Evolutionary conservation across 2,329 filamentous ascomycete genomes (phyloP).

Genomic region (Arthrobotrys sphaeroides): DNA sequence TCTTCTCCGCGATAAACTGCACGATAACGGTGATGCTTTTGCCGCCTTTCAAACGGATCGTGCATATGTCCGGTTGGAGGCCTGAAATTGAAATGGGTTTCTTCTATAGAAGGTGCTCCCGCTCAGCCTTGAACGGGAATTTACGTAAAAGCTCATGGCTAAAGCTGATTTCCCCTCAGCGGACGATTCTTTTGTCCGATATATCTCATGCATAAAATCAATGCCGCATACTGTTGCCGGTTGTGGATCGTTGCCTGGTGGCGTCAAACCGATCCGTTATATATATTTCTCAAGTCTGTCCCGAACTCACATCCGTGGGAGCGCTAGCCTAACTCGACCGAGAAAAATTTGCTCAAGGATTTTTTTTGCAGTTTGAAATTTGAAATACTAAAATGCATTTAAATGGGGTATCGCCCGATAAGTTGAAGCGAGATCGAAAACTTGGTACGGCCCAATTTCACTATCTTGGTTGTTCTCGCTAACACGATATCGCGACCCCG

Average conservation of each 20-base stretch:
- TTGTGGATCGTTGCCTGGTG: background rate
- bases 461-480: constrained; percentile 1
- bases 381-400: constrained; percentile 15
- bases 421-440: constrained; percentile 16
- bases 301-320: background rate
- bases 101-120: background rate
- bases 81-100: background rate
- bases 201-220: too few relatives aligned
- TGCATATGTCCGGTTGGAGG: background rate
- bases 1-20: background rate
- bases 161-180: background rate
- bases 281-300: background rate
- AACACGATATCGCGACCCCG: too few relatives aligned
- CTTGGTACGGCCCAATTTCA: constrained; percentile 32
- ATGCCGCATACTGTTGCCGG: background rate
- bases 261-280: background rate
- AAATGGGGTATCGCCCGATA: constrained; percentile 21
- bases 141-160: background rate
- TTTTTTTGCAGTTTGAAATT: too few relatives aligned
- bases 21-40: background rate
- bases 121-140: background rate
- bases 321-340: background rate
- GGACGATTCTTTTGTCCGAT: background rate
- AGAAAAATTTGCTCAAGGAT: background rate
- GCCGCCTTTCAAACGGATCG: background rate